Conservation (phyloP, 345 rosid species). For the Dimocarpus longan region DNA sequence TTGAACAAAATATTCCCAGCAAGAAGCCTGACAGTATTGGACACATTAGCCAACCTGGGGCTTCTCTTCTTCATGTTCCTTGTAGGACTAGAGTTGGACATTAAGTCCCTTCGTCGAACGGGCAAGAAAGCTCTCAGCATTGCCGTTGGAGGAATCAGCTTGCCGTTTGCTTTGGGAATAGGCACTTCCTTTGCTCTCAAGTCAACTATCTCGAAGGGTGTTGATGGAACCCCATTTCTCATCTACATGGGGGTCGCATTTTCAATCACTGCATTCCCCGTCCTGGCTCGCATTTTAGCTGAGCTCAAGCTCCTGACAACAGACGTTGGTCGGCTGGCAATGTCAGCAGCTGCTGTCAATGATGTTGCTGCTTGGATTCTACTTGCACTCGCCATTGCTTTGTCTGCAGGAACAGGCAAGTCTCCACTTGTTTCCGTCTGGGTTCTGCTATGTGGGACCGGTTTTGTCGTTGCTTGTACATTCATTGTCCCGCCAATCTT, state of each 20-base stretch:
- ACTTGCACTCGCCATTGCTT: slow-evolving; percentile 79
- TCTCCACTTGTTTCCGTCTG: slow-evolving; percentile 68
- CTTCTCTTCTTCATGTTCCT: slow-evolving; percentile 81
- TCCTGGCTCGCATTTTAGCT: slow-evolving; percentile 81
- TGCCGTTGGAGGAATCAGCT: slow-evolving; percentile 63
- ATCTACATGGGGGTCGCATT: slow-evolving; percentile 90
- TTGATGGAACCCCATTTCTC: slow-evolving; percentile 50
- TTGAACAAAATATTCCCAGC: slow-evolving; percentile 53
- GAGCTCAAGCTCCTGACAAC: slow-evolving; percentile 86
- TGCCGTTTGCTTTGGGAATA: slow-evolving; percentile 64
- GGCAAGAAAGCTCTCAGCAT: slow-evolving; percentile 62
- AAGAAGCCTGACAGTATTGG: slow-evolving; percentile 65
- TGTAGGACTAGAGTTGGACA: slow-evolving; percentile 69
- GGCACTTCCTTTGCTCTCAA: slow-evolving; percentile 63
- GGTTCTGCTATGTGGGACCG: slow-evolving; percentile 64
- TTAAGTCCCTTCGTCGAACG: slow-evolving; percentile 49
- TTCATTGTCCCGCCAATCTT: slow-evolving; percentile 49
- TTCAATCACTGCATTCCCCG: slow-evolving; percentile 82
- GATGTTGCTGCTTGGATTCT: slow-evolving; percentile 85
- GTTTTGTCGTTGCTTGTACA: slow-evolving; percentile 44
- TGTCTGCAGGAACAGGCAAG: slow-evolving; percentile 44
- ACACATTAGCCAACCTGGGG: slow-evolving; percentile 76
- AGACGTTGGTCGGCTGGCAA: slow-evolving; percentile 70
- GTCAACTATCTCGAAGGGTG: slow-evolving; percentile 42
- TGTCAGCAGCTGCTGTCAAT: slow-evolving; percentile 83